Percentiles rank a stretch among this genome's conserved stretches.
These are phyloP conservation scores for Ogataea degrootiae DNA, from an alignment of 805 yeast genomes.

Conservation along the genomic window DNA sequence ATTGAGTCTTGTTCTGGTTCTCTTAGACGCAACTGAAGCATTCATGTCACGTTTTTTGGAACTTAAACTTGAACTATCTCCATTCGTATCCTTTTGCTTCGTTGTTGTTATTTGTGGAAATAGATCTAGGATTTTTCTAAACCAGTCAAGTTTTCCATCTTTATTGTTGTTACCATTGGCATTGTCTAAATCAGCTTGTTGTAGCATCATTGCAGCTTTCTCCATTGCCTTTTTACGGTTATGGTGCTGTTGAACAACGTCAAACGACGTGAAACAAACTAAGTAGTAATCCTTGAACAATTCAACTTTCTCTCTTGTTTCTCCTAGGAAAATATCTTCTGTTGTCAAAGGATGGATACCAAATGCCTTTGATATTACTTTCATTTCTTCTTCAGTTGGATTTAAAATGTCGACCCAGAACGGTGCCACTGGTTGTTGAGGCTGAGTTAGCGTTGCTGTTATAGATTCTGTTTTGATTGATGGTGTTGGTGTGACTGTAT, in stretches of 20 bases:
- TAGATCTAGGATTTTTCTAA: slow-evolving; percentile 7
- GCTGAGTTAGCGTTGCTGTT: slow-evolving; percentile 24
- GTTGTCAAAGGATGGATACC: slow-evolving; percentile 96
- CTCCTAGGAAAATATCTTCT: slow-evolving; percentile 90
- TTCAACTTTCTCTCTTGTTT: slow-evolving; percentile 93
- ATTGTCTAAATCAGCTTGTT: slow-evolving; percentile 14
- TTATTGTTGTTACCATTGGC: slow-evolving; percentile 9
- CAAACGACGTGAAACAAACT: slow-evolving; percentile 83
- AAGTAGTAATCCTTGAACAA: slow-evolving; percentile 83
- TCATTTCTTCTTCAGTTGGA: slow-evolving; percentile 97
- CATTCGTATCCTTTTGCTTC: background rate
- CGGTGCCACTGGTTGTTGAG: slow-evolving; percentile 37
- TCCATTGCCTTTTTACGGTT: slow-evolving; percentile 28
- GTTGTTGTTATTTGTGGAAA: slow-evolving; percentile 1
- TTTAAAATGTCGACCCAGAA: slow-evolving; percentile 92
- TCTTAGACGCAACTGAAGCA: slow-evolving; percentile 19
- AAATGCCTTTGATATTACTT: slow-evolving; percentile 81
- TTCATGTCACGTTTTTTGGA: background rate
- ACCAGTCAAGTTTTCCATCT: slow-evolving; percentile 3
- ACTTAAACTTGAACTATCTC: background rate
- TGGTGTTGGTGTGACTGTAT: slow-evolving; percentile 4
- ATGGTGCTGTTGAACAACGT: slow-evolving; percentile 70
- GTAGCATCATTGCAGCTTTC: slow-evolving; percentile 10
- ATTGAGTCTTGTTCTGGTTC: slow-evolving; percentile 6
- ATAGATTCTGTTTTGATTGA: slow-evolving; percentile 10